Conservation (phyloP, 2,329 filamentous ascomycete genomes). For the Scytalidium sp. region DNA sequence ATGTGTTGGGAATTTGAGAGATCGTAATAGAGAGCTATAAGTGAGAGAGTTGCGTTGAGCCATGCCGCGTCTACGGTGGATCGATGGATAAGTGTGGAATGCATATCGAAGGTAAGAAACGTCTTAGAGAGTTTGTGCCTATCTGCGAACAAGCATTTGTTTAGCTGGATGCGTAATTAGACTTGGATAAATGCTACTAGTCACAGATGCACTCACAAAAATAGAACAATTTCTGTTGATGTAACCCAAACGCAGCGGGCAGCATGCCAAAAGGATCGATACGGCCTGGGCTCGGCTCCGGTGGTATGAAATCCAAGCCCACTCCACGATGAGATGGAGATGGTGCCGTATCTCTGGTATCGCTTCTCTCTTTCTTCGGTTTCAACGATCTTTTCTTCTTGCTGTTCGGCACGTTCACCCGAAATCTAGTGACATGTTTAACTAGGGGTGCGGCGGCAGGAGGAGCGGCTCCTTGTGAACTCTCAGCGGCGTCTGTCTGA, state of each 20-base stretch:
- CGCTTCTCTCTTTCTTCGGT: background rate
- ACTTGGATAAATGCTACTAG: background rate
- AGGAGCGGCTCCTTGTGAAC: background rate
- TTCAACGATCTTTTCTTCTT: background rate
- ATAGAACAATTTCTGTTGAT: background rate
- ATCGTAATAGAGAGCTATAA: constrained; percentile 12
- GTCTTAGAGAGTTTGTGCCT: constrained; percentile 2
- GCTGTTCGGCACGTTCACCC: background rate
- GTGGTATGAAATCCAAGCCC: background rate
- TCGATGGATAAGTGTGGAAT: constrained; percentile 9
- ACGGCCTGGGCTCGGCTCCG: background rate
- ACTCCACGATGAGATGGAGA: background rate
- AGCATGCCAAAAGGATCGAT: constrained; percentile 13
- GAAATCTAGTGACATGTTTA: background rate
- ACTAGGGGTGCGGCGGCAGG: background rate
- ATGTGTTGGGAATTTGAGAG: constrained; percentile 5
- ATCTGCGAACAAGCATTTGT: background rate
- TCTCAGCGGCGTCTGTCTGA: background rate
- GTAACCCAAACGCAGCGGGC: constrained; percentile 6
- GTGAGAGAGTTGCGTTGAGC: constrained; percentile 14
- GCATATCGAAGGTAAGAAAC: constrained; percentile 14
- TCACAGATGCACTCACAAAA: constrained; percentile 1
- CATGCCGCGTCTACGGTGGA: constrained; percentile 9
- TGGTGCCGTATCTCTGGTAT: background rate
- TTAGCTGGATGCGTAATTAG: background rate